phyloP scores from a whole-genome alignment of 768 basidiomycete genomes.

The Boletus rubescentipes region DNA sequence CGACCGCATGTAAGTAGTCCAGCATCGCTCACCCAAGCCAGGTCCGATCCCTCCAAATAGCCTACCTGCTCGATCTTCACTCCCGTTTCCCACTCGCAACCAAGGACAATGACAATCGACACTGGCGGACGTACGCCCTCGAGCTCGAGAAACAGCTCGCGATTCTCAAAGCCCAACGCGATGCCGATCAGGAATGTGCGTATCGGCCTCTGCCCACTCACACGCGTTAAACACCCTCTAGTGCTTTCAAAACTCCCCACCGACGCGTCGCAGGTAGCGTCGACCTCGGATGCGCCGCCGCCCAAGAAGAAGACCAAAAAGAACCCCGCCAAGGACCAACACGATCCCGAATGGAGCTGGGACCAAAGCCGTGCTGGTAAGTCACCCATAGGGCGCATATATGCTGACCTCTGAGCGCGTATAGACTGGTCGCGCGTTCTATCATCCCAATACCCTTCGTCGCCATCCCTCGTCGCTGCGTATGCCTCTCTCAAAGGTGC shows the following conservation, averaged over 20 bases:
- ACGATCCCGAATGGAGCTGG: slow-evolving; percentile 21
- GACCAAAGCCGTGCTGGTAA: slow-evolving; percentile 20
- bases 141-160: slow-evolving; percentile 28
- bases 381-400: neutral
- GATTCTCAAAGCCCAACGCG: slow-evolving; percentile 17
- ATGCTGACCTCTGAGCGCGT: neutral
- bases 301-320: slow-evolving; percentile 31
- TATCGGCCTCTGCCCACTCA: neutral
- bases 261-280: slow-evolving; percentile 13
- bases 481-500: slow-evolving; percentile 23
- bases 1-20: slow-evolving; percentile 23
- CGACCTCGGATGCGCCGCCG: slow-evolving; percentile 19
- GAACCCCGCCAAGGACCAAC: slow-evolving; percentile 14
- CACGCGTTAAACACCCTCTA: neutral
- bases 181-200: slow-evolving; percentile 27
- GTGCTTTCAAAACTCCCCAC: slow-evolving; percentile 22
- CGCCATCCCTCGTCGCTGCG: slow-evolving; percentile 23
- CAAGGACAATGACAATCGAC: neutral
- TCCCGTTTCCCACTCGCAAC: slow-evolving; percentile 22
- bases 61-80: slow-evolving; percentile 29
- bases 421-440: slow-evolving; percentile 24
- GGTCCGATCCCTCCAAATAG: no score
- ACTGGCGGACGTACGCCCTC: slow-evolving; percentile 30
- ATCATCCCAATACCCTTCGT: slow-evolving; percentile 19
- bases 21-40: no score